Evolutionary conservation across 768 basidiomycete species (phyloP).

Genomic region (Clitopilus hobsonii): DNA sequence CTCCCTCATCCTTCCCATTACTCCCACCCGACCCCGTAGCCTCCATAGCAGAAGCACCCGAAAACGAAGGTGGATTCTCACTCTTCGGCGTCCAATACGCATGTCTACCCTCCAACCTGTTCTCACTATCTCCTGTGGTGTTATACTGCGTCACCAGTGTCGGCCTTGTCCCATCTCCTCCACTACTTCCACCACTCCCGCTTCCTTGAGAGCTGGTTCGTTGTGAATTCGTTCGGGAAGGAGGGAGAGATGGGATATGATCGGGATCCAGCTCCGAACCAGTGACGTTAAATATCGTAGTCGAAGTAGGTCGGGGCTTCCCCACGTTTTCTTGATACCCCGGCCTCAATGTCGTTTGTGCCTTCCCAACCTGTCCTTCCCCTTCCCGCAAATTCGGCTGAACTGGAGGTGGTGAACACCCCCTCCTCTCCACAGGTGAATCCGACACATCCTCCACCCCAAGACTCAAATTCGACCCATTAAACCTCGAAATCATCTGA

Average conservation of each 20-base stretch:
- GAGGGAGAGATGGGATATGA: background rate
- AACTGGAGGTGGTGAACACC: conserved; percentile 2
- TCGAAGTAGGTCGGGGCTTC: conserved; percentile 21
- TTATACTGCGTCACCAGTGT: conserved; percentile 26
- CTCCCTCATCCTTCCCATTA: background rate
- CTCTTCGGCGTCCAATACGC: conserved; percentile 19
- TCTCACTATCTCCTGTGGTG: conserved; percentile 26
- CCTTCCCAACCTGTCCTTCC: no score
- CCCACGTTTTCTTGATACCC: background rate
- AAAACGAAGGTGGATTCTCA: conserved; percentile 13
- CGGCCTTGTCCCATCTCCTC: conserved; percentile 6
- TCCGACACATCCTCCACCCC: conserved; percentile 61
- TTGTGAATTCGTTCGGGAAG: background rate
- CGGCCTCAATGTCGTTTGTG: background rate
- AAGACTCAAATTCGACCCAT: conserved; percentile 67
- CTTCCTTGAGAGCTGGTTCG: no score
- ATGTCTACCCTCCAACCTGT: conserved; percentile 23
- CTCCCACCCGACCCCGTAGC: background rate
- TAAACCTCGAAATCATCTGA: conserved; percentile 81
- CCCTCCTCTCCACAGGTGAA: conserved; percentile 6
- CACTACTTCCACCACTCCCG: background rate
- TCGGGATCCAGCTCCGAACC: conserved; percentile 19
- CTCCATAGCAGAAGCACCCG: conserved; percentile 2
- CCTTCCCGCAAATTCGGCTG: no score
- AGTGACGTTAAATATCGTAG: conserved; percentile 28